Evolutionary conservation across 2,329 filamentous ascomycete species (phyloP).

Genomic region (Xylaria sp.): DNA sequence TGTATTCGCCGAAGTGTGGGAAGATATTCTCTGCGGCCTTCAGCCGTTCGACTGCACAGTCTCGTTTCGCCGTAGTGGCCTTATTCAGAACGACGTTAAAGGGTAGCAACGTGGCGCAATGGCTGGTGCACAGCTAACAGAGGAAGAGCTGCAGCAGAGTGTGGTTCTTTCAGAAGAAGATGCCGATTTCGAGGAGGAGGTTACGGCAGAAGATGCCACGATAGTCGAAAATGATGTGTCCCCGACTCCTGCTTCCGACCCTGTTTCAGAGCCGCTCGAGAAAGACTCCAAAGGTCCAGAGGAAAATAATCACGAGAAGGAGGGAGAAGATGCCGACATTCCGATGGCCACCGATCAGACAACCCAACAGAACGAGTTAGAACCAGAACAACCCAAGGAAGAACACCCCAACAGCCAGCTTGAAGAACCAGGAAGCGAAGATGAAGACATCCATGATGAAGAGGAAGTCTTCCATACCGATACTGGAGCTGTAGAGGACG

Average conservation of each 20-base stretch:
- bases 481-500: conserved; percentile 40
- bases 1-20: conserved; percentile 21
- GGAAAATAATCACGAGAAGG: conserved; percentile 20
- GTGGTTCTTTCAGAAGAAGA: conserved; percentile 47
- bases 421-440: conserved; percentile 22
- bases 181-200: conserved; percentile 34
- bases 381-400: conserved; percentile 28
- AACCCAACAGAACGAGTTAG: conserved; percentile 15
- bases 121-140: conserved; percentile 49
- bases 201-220: conserved; percentile 30
- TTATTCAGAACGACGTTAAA: neutral
- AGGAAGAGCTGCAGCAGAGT: conserved; percentile 55
- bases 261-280: neutral
- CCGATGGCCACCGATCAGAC: conserved; percentile 23
- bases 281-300: conserved; percentile 24
- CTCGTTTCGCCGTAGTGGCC: neutral
- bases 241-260: conserved; percentile 13
- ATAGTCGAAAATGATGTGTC: conserved; percentile 24
- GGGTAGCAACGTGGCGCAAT: conserved; percentile 29
- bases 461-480: conserved; percentile 35
- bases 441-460: conserved; percentile 36
- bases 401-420: conserved; percentile 24
- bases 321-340: conserved; percentile 24
- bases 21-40: conserved; percentile 6
- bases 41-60: neutral